Evolutionary conservation across 1,284 basidiomycete species (phyloP), one percentile per base, ranked within the genome.

Genomic region (Apiotrichum sp.): DNA sequence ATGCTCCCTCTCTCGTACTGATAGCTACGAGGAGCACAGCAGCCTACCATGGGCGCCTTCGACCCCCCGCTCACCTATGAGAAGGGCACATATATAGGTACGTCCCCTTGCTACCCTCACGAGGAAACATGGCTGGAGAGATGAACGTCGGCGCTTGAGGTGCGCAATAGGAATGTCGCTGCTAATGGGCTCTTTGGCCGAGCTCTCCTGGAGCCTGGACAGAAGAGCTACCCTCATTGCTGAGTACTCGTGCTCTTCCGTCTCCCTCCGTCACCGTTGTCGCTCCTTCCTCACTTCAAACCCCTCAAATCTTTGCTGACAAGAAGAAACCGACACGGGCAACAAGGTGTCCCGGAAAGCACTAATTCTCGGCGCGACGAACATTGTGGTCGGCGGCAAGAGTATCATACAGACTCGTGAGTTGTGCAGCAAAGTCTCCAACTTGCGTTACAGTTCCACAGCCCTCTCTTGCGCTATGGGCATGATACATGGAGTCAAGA

Each of bases 381-480:
- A 98, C 72, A 98, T 98, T 71, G 90, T 98, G 58, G 84, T 99
- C 3, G 92, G 91, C 38, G 96, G 95, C 42, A 98, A 98, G 78
- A 95, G 91, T 4, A 90, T 98, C 72, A 95, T 99, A 54, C 87
- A 93, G 11, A 87, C 84, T 51, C 83, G 84, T 55, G 39, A 49
- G 67, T 55, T 13, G 22, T 41, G 6, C 6, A 71, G 73, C 53
- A 74, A 13, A 13, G 8, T 38, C 36, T 9, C 22, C 22, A 22
- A 22, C 22, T 22, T 22, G 22, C 22, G 22, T 22, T 22, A 22
- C 22, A 22, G 22, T 22, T 22, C 22, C 22, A 22, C 22, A 22
- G 22, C 22, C 22, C 22, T 22, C 22, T 22, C 22, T 22, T 22
- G 22, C 22, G 22, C 22, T 22, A 22, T 22, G 22, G 22, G 22